Conservation (phyloP, 345 rosid genomes). For the Schrenkiella parvula region DNA sequence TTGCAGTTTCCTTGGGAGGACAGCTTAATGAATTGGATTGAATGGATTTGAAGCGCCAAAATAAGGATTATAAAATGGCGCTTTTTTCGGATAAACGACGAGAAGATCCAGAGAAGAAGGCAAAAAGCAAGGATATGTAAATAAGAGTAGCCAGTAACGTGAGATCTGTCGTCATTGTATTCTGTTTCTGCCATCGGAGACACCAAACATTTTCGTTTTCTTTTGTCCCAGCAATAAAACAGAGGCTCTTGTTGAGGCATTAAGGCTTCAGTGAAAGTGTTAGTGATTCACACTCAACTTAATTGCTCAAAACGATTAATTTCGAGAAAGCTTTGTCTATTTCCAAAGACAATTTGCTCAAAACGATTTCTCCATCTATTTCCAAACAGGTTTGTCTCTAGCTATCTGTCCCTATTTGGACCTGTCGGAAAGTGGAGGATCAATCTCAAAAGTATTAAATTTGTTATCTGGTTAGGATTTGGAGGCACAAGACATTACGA, state of each 20-base stretch:
- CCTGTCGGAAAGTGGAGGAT: not conserved
- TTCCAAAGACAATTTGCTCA: too few species aligned
- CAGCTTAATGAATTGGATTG: conserved; percentile 49
- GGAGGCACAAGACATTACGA: not conserved
- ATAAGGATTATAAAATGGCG: not conserved
- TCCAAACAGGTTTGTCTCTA: not conserved
- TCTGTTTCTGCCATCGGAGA: not conserved
- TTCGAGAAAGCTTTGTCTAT: too few species aligned
- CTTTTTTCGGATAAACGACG: not conserved
- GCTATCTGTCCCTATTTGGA: not conserved
- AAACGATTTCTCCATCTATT: not conserved
- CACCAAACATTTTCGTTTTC: too few species aligned
- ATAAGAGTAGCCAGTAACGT: not conserved
- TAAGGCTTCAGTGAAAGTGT: not conserved
- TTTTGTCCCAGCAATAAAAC: not conserved
- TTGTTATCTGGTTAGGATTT: not conserved
- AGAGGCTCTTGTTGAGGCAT: not conserved
- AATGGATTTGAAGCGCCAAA: conserved; percentile 31
- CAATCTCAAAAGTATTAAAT: not conserved
- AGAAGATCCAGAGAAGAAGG: not conserved
- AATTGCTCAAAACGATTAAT: not conserved
- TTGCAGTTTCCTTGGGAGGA: conserved; percentile 68
- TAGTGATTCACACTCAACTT: not conserved
- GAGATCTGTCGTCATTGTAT: not conserved
- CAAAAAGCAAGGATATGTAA: too few species aligned